phyloP scores from a whole-genome alignment of 2,329 filamentous ascomycete genomes.

The Botrytis medusae region DNA sequence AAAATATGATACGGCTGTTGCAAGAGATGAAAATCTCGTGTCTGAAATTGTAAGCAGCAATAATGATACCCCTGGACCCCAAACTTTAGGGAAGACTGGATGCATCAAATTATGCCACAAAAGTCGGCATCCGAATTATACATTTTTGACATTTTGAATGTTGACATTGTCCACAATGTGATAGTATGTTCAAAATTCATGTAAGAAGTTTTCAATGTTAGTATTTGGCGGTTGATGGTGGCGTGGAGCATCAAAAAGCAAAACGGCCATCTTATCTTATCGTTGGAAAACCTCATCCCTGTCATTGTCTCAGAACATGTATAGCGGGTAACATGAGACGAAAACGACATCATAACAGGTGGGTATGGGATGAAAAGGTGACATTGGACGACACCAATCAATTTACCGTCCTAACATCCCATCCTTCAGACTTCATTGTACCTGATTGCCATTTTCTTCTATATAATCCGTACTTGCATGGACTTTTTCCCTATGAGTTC shows the following conservation, averaged over 20 bases:
- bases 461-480: neutral
- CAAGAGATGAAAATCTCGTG: neutral
- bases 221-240: neutral
- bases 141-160: neutral
- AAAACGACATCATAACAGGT: neutral
- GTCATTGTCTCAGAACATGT: neutral
- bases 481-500: neutral
- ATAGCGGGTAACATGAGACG: conserved; percentile 11
- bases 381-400: neutral
- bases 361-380: neutral
- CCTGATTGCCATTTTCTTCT: neutral
- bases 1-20: conserved; percentile 16
- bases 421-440: neutral
- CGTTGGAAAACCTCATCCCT: neutral
- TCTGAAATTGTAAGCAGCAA: neutral
- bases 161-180: neutral
- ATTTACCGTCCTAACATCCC: neutral
- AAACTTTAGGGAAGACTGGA: neutral
- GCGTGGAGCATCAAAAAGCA: neutral
- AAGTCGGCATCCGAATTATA: neutral
- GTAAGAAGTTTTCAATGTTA: neutral
- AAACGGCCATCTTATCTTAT: conserved; percentile 6
- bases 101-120: neutral
- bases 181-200: neutral
- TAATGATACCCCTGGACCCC: neutral